phyloP scores from a whole-genome alignment of 768 basidiomycete species.

The Cystofilobasidium bisporidii region DNA sequence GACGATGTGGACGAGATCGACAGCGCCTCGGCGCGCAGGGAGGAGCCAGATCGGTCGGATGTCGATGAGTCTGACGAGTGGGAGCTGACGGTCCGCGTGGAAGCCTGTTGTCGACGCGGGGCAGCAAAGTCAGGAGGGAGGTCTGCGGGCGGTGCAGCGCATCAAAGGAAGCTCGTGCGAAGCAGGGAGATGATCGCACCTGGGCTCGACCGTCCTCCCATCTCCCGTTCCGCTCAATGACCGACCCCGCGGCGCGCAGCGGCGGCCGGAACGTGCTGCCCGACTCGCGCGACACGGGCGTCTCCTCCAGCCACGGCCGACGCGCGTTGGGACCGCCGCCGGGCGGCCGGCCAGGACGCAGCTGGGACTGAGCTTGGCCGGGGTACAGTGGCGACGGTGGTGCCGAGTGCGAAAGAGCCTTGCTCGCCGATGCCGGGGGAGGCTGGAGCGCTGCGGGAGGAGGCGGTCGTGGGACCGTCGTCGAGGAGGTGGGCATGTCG shows the following conservation, averaged over 20 bases:
- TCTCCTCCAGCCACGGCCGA: not conserved
- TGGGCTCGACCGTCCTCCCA: not conserved
- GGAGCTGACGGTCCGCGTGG: not conserved
- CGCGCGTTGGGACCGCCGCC: conserved; percentile 1
- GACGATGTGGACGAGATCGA: not conserved
- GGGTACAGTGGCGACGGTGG: not conserved
- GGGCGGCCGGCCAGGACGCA: not conserved
- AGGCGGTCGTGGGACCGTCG: too few relatives aligned
- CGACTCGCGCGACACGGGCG: not conserved
- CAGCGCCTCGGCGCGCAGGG: not conserved
- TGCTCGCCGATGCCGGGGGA: too few relatives aligned
- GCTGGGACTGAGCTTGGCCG: not conserved
- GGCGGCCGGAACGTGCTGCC: not conserved
- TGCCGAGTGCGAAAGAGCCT: not conserved
- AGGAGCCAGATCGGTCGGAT: not conserved
- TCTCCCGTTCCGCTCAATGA: not conserved
- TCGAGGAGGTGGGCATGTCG: too few relatives aligned
- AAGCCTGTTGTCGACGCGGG: not conserved
- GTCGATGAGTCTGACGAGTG: conserved; percentile 2
- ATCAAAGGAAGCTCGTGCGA: not conserved
- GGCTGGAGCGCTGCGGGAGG: too few relatives aligned
- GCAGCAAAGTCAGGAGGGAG: not conserved
- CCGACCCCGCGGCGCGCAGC: not conserved
- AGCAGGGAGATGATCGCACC: not conserved
- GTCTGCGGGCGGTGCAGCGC: not conserved